Percentiles rank a stretch among this genome's conserved stretches.
phyloP scores from a whole-genome alignment of 2,329 filamentous ascomycete species.

The Hymenoscyphus repandus region DNA sequence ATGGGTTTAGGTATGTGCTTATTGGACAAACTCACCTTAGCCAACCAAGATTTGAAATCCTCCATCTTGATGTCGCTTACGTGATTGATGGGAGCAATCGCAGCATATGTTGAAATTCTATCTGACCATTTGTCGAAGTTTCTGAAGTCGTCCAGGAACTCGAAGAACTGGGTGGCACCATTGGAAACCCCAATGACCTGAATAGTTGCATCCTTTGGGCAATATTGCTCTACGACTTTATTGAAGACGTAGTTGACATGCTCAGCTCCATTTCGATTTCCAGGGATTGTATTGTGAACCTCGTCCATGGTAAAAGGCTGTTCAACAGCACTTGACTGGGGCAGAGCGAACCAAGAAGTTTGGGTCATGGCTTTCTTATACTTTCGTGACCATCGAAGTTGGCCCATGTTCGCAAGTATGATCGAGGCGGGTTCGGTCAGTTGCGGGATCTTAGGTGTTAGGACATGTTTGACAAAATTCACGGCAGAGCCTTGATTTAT shows the following conservation, averaged over 20 bases:
- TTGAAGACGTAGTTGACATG: conserved; percentile 68
- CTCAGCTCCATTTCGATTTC: conserved; percentile 48
- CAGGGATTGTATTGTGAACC: conserved; percentile 55
- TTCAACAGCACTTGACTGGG: conserved; percentile 59
- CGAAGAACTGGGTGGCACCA: conserved; percentile 52
- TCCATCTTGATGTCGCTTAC: conserved; percentile 37
- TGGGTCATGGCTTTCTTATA: conserved; percentile 55
- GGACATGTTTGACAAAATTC: conserved; percentile 50
- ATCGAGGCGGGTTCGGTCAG: conserved; percentile 47
- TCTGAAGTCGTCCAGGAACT: conserved; percentile 52
- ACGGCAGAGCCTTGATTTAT: conserved; percentile 67
- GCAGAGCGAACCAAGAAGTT: conserved; percentile 50
- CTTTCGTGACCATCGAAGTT: conserved; percentile 70
- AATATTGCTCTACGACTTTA: conserved; percentile 48
- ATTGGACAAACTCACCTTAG: conserved; percentile 38
- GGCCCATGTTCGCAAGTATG: conserved; percentile 72
- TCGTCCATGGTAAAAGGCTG: conserved; percentile 45
- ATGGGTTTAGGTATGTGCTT: not conserved
- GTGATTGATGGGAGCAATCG: conserved; percentile 44
- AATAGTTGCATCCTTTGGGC: conserved; percentile 47
- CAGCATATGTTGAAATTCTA: conserved; percentile 43
- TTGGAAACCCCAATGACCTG: conserved; percentile 69
- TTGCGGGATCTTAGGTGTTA: conserved; percentile 16
- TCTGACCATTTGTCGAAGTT: conserved; percentile 43
- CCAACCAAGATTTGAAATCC: conserved; percentile 45